Base-by-base conservation (phyloP, 306 rosid species). In the Dalbergia oliveri region DNA sequence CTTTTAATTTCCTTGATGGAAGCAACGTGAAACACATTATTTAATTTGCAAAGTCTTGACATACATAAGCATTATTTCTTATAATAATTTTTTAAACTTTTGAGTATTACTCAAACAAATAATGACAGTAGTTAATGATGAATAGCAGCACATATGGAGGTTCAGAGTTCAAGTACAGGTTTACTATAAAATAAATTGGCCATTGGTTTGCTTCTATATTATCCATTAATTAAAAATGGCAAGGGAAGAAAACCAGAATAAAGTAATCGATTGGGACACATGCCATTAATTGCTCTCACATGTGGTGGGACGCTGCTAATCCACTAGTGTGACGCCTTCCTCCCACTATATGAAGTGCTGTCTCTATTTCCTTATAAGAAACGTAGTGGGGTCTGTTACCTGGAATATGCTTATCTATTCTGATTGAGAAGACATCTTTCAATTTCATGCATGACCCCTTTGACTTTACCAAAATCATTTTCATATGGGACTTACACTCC, bases 291-390 rank as follows among this genome's bases (percentile, higher is more conserved):
- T 77, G 75, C 58, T 66, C 79, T 43, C 78, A 76, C 77, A 70
- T 82, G 77, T 66, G 74, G 91, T 88, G 89, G 89, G 87, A 76
- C 79, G 60, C 58, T 74, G 66, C 78, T 68, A 69, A 44, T 59
- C 14, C 70, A 61, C 67, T 67, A 76, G 68, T 80, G 84, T 80
- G 78, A 71, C 86, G 59, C 70, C 66, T 75, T 58, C 56, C 59
- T 73, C 58, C 83, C 88, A 84, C 81, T 78, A 51, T 34, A 44
- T 43, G 58, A 77, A 76, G 75, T 69, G 75, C 80, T 81, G 79
- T 64, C 74, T n/a, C 50, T 73, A 26, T 26, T 26, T 26, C 31
- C 77, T 56, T 11, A 45, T 8, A 3, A 34, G 34, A 66, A 83
- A 11, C 64, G 21, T 18, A 83, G 87, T 88, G 87, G 84, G 71